Base-by-base conservation (phyloP, 2,329 filamentous ascomycete species). In the Setomelanomma holmii region DNA sequence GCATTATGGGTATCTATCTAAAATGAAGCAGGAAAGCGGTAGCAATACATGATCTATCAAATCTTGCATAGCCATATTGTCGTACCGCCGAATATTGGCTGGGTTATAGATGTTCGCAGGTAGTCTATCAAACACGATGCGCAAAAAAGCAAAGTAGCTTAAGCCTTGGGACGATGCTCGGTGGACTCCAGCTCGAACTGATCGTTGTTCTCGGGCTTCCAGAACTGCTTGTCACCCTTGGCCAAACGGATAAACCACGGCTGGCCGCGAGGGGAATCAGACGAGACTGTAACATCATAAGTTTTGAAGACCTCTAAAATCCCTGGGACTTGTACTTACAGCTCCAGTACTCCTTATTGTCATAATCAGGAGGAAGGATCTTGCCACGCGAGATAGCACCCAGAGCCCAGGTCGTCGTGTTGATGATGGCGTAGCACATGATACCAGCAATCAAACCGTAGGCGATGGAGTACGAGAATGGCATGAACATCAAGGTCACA, bases 401-500 rank as follows among this genome's bases (percentile, higher is more conserved):
- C 20, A 67, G 34, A n/a, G 53, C 56, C 64, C 64, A 93, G 5
- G 90, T 86, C 11, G 82, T 67, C 0, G 81, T 83, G 75, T 96
- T 96, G 73, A 96, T 82, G 57, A 89, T 71, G 44, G 88, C 87
- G 74, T 95, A 96, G 38, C 85, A 85, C 64, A 88, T 80, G 65
- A 96, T 89, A 39, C 91, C 90, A 1, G 84, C 89, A 60, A 96
- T 95, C 11, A 96, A 81, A 40, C 91, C 91, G 69, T 96, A 90
- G 4, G 91, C 90, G 65, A 96, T 95, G 24, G 87, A 90, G 79
- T 95, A 96, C 1, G 89, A 91, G 76, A 96, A 95, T 0, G 91
- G 91, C 91, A 96, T 96, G 58, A 93, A 79, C 57, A 87, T 86
- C 57, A 96, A 88, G 40, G 89, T 92, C 22, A 96, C 78, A 76